phyloP scores from a whole-genome alignment of 2,329 filamentous ascomycete genomes.

The Emmonsiellopsis sp. region DNA sequence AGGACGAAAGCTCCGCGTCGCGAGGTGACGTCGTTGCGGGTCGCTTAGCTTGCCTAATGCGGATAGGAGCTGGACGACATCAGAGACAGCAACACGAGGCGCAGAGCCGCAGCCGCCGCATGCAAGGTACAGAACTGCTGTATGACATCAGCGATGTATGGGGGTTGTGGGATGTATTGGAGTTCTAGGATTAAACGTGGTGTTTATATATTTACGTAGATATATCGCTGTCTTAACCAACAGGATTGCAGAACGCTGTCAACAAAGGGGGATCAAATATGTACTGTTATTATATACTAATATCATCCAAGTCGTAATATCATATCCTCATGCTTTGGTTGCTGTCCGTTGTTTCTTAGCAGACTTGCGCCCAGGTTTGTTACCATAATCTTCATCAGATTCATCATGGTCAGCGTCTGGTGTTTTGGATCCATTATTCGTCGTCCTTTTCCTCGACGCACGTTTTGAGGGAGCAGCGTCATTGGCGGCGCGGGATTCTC shows the following conservation, averaged over 20 bases:
- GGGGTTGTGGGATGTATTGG: no score
- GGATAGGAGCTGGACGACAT: not conserved
- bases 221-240: no score
- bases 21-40: constrained; percentile 2
- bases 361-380: not conserved
- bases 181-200: no score
- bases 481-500: constrained; percentile 5
- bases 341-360: not conserved
- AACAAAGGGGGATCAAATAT: no score
- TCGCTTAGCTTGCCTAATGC: constrained; percentile 4
- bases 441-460: not conserved
- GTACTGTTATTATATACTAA: not conserved
- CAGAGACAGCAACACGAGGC: not conserved
- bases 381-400: not conserved
- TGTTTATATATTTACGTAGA: no score
- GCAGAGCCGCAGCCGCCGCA: not conserved
- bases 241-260: no score
- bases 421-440: not conserved
- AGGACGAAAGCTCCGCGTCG: not conserved
- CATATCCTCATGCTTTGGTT: not conserved
- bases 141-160: not conserved
- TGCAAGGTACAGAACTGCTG: not conserved
- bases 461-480: constrained; percentile 5
- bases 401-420: not conserved
- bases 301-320: not conserved